phyloP scores from a whole-genome alignment of 345 rosid species.

The Noccaea caerulescens region DNA sequence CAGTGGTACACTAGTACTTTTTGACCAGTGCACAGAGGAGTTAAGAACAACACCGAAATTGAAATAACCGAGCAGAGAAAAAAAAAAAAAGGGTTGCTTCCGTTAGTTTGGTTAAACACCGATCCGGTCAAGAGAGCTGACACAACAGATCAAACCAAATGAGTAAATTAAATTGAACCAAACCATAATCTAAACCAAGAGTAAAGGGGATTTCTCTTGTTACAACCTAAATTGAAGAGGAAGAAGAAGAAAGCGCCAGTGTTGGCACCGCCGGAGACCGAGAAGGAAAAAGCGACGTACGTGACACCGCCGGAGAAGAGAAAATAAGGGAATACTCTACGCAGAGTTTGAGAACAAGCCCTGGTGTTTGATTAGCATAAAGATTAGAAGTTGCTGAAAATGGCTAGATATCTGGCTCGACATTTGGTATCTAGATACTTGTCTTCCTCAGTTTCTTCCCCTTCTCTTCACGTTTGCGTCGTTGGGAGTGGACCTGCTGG shows the following conservation, averaged over 20 bases:
- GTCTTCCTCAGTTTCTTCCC: conserved; percentile 48
- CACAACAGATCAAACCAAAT: not conserved
- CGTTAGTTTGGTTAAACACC: too few relatives aligned
- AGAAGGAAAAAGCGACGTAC: not conserved
- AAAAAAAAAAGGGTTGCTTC: too few relatives aligned
- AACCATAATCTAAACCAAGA: not conserved
- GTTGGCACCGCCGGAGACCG: conserved; percentile 1
- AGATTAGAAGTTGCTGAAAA: conserved; percentile 6
- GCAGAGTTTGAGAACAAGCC: not conserved
- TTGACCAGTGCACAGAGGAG: not conserved
- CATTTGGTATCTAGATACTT: conserved; percentile 51
- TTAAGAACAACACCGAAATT: not conserved
- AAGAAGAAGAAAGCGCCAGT: not conserved
- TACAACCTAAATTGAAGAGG: not conserved
- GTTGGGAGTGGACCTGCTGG: conserved; percentile 97
- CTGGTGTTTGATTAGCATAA: not conserved
- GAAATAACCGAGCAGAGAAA: not conserved
- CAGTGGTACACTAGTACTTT: not conserved
- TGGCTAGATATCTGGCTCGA: conserved; percentile 47
- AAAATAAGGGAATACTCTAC: not conserved
- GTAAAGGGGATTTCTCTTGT: not conserved
- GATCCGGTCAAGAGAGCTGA: too few relatives aligned
- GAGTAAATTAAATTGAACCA: not conserved
- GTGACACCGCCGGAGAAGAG: too few relatives aligned
- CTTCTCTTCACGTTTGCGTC: conserved; percentile 71